Evolutionary conservation across 345 rosid genomes (phyloP), one percentile per base, ranked within the genome.

Genomic region (Stellera chamaejasme): DNA sequence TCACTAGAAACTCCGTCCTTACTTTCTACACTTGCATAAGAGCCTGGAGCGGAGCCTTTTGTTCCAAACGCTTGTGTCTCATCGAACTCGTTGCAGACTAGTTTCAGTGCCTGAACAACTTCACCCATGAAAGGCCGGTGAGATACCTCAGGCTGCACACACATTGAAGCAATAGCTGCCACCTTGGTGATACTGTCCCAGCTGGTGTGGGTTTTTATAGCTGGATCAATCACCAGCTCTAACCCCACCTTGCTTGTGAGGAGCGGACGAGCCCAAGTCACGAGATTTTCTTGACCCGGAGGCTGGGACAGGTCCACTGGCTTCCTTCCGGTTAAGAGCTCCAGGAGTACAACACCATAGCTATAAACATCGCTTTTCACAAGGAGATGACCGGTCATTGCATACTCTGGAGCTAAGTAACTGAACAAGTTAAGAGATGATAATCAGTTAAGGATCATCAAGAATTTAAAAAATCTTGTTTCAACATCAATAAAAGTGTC

Each of bases 351-450:
- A 25, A 85, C 88, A 10, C 92, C 92, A 16, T 82, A 85, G 71
- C 93, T 85, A 59, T 85, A 84, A 23, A 84, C 92, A 42, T 82
- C 84, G 62, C 88, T 84, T 66, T 84, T 84, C 55, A 84, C 88
- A 5, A 77, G 81, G 65, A 84, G 85, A 69, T 84, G 88, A 36
- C 88, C 85, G 0, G 88, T 82, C 88, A 85, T 85, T 60, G 92
- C 92, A 60, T 85, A 85, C 55, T 85, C 92, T 0, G 88, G 92
- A 60, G 92, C 92, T 60, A 82, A 69, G 67, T 82, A 85, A 42
- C 92, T 82, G 79, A 10, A 27, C 2, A 32, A 32, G 39, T 32
- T 32, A 32, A 45, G 50, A 66, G 36, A 25, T 43, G 32, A 15
- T 45, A 10, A 42, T 48, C 49, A 11, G 65, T 42, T 13, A n/a